Base-by-base conservation (phyloP, 257 asterid genomes). In the Dorcoceras hygrometricum region DNA sequence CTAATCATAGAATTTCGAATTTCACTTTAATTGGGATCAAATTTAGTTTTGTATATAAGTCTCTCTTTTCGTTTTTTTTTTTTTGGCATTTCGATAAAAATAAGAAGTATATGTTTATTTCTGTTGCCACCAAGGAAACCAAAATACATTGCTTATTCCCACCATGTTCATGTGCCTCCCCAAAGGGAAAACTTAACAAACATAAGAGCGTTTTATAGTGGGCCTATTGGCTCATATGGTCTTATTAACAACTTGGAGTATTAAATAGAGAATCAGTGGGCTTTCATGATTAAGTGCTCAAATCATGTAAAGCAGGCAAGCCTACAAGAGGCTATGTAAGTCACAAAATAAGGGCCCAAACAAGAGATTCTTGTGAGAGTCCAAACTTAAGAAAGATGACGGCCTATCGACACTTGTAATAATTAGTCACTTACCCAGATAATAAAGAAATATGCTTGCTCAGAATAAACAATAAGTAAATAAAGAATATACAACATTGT, bases 141-240 rank as follows among this genome's bases (percentile, higher is more conserved):
- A 56, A 22, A 24, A 24, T 71, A 26, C 62, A 43, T 70, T 26
- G 55, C 56, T 48, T 64, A 20, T 22, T 60, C 69, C 76, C 61
- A 62, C 70, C 73, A 61, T 75, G 77, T 75, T 79, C 53, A 19
- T 29, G 69, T 75, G 83, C 75, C 77, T 68, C 83, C 72, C 24
- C 46, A 71, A 23, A 62, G 34, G 67, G 76, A 51, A 68, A 62
- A 8, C 11, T 71, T 60, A 34, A 56, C 63, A 69, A 61, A 70
- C 71, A 36, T 67, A 56, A 23, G 20, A 59, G 77, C 39, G 65
- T 56, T 64, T 55, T 58, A 65, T 22, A 20, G 28, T 7, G 56
- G 50, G 51, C 19, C 53, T 62, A 0, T 1, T 71, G 60, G 24
- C 64, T 32, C 53, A 32, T 66, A 56, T 54, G 59, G 29, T 53